Conservation (phyloP, 371 early-diverging fungal genomes). For the Batrachochytrium dendrobatidis region DNA sequence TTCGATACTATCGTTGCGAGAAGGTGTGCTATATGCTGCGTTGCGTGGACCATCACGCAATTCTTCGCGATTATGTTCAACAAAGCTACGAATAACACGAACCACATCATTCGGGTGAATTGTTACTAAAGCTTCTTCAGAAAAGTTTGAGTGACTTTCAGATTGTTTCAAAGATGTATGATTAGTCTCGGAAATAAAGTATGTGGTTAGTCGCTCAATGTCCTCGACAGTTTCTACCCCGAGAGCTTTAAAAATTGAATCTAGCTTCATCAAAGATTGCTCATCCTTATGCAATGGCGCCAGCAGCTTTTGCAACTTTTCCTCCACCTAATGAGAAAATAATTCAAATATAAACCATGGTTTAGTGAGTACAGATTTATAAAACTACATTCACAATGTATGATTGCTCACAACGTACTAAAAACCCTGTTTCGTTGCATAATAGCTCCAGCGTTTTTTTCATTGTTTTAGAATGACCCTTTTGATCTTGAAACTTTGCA, state of each 20-base stretch:
- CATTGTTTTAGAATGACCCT: slow-evolving; percentile 27
- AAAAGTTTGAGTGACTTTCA: neutral
- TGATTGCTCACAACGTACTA: slow-evolving; percentile 18
- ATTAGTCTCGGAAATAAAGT: slow-evolving; percentile 23
- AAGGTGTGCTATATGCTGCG: neutral
- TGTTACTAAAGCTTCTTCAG: slow-evolving; percentile 13
- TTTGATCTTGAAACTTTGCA: slow-evolving; percentile 30
- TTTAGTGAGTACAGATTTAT: neutral
- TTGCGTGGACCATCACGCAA: neutral
- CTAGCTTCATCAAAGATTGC: slow-evolving; percentile 43
- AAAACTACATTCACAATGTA: neutral
- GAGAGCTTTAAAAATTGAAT: slow-evolving; percentile 46
- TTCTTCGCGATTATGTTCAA: slow-evolving; percentile 26
- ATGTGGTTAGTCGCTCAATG: slow-evolving; percentile 32
- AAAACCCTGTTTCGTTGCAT: slow-evolving; percentile 42
- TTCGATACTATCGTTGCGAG: neutral
- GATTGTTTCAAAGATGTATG: too few species aligned
- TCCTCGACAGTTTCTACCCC: slow-evolving; percentile 41
- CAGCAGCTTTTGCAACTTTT: slow-evolving; percentile 42
- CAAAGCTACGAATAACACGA: slow-evolving; percentile 27
- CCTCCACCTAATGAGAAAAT: slow-evolving; percentile 28
- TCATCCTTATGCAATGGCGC: slow-evolving; percentile 38
- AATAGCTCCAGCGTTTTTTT: slow-evolving; percentile 39
- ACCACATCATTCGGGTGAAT: slow-evolving; percentile 43
- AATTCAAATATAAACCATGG: neutral